Conservation (phyloP, 805 yeast genomes). For the Cephaloascus albidus region DNA sequence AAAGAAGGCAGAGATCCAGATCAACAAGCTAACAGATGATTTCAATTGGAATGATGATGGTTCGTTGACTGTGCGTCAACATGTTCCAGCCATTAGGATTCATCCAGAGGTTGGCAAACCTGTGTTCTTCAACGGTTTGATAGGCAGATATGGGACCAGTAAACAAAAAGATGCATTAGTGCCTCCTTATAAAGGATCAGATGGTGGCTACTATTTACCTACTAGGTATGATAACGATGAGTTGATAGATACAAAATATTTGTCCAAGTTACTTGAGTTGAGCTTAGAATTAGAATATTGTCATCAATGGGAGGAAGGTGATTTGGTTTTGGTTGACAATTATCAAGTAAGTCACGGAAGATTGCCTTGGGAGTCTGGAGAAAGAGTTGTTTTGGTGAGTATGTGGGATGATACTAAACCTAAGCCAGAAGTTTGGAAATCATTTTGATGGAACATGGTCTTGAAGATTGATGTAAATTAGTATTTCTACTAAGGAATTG, state of each 20-base stretch:
- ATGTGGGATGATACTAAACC: slow-evolving; percentile 19
- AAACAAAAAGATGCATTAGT: background rate
- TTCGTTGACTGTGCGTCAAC: slow-evolving; percentile 17
- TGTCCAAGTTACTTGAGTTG: background rate
- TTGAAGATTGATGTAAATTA: too few species aligned
- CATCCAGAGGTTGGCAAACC: slow-evolving; percentile 3
- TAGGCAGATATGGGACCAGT: slow-evolving; percentile 1
- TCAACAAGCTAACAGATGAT: slow-evolving; percentile 14
- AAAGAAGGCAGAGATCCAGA: slow-evolving; percentile 13
- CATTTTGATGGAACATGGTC: background rate
- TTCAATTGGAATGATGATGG: slow-evolving; percentile 14
- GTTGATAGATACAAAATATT: background rate
- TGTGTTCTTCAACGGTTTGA: slow-evolving; percentile 2
- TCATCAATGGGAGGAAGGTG: slow-evolving; percentile 21
- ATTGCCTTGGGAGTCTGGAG: slow-evolving; percentile 16
- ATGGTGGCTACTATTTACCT: background rate
- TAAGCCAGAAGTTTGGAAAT: background rate
- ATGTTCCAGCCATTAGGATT: slow-evolving; percentile 3
- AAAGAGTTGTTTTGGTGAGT: slow-evolving; percentile 20
- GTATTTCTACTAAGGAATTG: too few species aligned
- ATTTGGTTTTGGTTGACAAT: slow-evolving; percentile 22
- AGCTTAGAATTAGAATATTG: slow-evolving; percentile 10
- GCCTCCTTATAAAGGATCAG: background rate
- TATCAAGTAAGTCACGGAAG: slow-evolving; percentile 25
- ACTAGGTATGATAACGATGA: background rate